Base-by-base conservation (phyloP, 805 yeast genomes). In the Brettanomyces custersianus region DNA sequence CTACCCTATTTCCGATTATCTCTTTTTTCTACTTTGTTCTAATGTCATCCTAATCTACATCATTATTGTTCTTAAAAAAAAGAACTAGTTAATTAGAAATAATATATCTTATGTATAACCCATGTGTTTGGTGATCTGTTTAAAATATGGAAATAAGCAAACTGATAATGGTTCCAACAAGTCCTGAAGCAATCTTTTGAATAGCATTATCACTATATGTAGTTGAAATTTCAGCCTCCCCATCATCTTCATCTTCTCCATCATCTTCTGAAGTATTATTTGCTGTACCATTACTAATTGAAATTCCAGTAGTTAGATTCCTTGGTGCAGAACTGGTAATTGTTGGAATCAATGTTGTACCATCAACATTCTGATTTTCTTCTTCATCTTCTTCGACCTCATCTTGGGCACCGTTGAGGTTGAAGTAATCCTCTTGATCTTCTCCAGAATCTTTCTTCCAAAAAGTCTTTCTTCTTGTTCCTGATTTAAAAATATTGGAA, bases 401-500 rank as follows among this genome's bases (percentile, higher is more conserved):
- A 22, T 19, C 22, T 23, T 13, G 18, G n/a, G n/a, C n/a, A 15
- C 12, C 19, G 15, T 15, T 33, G n/a, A 17, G 10, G 9, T 34
- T 13, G 29, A 28, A 19, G 23, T 39, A 19, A 16, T 35, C 40
- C 4, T 26, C 34, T 7, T 22, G 23, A 19, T 33, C 39, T 11
- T 30, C 21, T 8, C 12, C 33, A 19, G 22, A 13, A 21, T 45
- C 42, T 15, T 42, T 44, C 20, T 42, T 40, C 24, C 36, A 11
- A 33, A 41, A 33, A 8, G 13, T 44, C 44, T 47, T 46, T 26
- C 35, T 47, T n/a, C n/a, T n/a, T n/a, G n/a, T n/a, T n/a, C n/a
- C n/a, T 19, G 54, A 50, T 42, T 56, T 46, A 39, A 60, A 60
- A 40, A 79, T 76, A 43, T 72, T 71, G 30, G 80, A 78, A 55